Evolutionary conservation across 139 green algal genomes (phyloP), one percentile per base, ranked within the genome.

Genomic region (Astrephomene gubernaculifera): DNA sequence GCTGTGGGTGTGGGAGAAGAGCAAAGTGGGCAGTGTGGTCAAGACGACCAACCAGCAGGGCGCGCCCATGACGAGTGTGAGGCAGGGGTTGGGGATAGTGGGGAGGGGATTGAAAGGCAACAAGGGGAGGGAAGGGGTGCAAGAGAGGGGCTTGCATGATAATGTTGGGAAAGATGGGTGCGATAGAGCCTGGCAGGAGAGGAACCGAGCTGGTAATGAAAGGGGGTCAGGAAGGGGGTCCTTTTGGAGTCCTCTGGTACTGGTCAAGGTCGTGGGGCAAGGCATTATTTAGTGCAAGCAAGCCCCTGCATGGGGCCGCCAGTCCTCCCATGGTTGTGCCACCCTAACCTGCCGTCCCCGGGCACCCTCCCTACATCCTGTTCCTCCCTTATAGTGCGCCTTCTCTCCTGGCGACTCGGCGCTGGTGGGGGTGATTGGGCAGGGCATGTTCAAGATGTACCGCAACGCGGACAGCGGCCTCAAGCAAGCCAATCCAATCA

Each of bases 1-100:
- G 61, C 80, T 98, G 39, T 98, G 95, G 95, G 81, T 91, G 1
- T 98, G 96, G 96, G 96, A 98, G 81, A 97, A 97, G 87, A 88
- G 84, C 83, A 98, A 98, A 79, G 80, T 98, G 33, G 88, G 83
- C 19, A 81, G 81, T 31, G 88, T 65, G 44, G 88, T 93, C 22
- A 87, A 89, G 72, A 91, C 83, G 17, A 91, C 87, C 24, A 92
- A 90, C 86, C 88, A 92, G 76, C 88, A 92, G 53, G 64, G 82
- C 7, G 54, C 78, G 38, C 85, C 88, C 5, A 52, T 92, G 44
- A 69, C 71, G 43, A 85, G 52, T 36, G 88, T 91, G 67, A 91
- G 88, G 21, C 27, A 41, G 69, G 10, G 19, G 10, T 2, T 10
- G 69, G 39, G 41, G 7, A 39, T 33, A 24, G 29, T 10, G 29